These are phyloP conservation scores for Yamadazyma songkhlaensis DNA, from an alignment of 1,139 yeast genomes.

Conservation along the genomic window DNA sequence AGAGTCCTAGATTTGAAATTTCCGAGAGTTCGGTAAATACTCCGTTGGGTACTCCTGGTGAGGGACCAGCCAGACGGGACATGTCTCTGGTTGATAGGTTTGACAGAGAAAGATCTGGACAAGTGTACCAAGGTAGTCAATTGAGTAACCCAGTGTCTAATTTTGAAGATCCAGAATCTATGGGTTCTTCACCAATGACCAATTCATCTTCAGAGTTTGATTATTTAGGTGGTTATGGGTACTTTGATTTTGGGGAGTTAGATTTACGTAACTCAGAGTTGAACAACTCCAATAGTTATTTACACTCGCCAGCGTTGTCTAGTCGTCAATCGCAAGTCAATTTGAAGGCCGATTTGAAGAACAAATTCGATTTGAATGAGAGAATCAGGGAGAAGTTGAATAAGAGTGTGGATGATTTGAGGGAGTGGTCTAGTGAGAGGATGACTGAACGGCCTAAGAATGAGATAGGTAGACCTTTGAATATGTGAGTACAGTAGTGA, in stretches of 20 bases:
- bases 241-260: slow-evolving; percentile 67
- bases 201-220: slow-evolving; percentile 20
- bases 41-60: background rate
- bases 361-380: slow-evolving; percentile 28
- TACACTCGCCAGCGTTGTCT: slow-evolving; percentile 26
- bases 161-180: background rate
- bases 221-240: slow-evolving; percentile 69
- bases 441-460: slow-evolving; percentile 9
- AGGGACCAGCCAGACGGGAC: too few species aligned
- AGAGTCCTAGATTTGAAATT: slow-evolving; percentile 1
- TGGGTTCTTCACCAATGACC: slow-evolving; percentile 2
- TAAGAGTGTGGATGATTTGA: slow-evolving; percentile 18
- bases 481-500: too few species aligned
- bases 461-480: slow-evolving; percentile 24
- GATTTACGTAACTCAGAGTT: slow-evolving; percentile 20
- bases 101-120: too few species aligned
- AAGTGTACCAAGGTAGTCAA: too few species aligned
- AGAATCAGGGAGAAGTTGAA: slow-evolving; percentile 38
- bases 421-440: background rate
- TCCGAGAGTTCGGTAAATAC: background rate
- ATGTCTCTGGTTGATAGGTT: too few species aligned
- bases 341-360: slow-evolving; percentile 22
- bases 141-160: too few species aligned
- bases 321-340: slow-evolving; percentile 31
- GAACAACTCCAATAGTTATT: slow-evolving; percentile 13